Percentiles rank a stretch among this genome's conserved stretches.
Conservation (phyloP, 352 stramenopile genomes). For the Phytophthora citrophthora region DNA sequence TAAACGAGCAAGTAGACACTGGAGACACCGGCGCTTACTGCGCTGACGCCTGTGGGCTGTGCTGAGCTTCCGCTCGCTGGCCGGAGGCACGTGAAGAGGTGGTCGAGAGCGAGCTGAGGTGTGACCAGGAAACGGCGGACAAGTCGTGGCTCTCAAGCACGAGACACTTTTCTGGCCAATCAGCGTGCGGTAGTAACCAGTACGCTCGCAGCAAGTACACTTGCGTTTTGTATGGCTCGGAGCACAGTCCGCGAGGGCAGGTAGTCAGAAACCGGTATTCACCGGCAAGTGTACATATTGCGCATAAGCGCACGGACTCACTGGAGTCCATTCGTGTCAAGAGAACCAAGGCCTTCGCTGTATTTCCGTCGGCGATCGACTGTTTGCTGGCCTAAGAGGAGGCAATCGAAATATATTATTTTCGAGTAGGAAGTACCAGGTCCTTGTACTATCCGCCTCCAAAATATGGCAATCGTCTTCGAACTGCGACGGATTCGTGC, state of each 20-base stretch:
- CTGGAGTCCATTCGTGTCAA: too few species aligned
- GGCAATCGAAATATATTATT: too few species aligned
- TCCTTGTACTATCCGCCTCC: too few species aligned
- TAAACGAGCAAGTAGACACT: not conserved
- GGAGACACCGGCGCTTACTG: slow-evolving; percentile 21
- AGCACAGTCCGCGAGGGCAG: slow-evolving; percentile 27
- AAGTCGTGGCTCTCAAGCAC: slow-evolving; percentile 12
- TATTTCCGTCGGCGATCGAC: too few species aligned
- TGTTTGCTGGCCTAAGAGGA: too few species aligned
- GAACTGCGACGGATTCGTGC: too few species aligned
- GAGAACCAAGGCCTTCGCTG: too few species aligned
- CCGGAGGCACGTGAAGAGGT: slow-evolving; percentile 21
- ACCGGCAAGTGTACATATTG: slow-evolving; percentile 1
- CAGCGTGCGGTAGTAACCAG: slow-evolving; percentile 3
- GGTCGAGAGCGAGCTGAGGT: slow-evolving; percentile 11
- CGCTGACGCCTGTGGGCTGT: slow-evolving; percentile 32
- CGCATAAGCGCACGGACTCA: not conserved
- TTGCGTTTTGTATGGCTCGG: slow-evolving; percentile 14
- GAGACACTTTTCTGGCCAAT: slow-evolving; percentile 25
- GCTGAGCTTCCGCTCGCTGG: slow-evolving; percentile 39
- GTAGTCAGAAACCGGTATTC: slow-evolving; percentile 10
- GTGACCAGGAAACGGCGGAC: slow-evolving; percentile 8
- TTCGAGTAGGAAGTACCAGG: too few species aligned
- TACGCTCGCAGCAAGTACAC: slow-evolving; percentile 28
- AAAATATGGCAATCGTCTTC: too few species aligned